Conservation (phyloP, 257 asterid species). For the Anisodus tanguticus region DNA sequence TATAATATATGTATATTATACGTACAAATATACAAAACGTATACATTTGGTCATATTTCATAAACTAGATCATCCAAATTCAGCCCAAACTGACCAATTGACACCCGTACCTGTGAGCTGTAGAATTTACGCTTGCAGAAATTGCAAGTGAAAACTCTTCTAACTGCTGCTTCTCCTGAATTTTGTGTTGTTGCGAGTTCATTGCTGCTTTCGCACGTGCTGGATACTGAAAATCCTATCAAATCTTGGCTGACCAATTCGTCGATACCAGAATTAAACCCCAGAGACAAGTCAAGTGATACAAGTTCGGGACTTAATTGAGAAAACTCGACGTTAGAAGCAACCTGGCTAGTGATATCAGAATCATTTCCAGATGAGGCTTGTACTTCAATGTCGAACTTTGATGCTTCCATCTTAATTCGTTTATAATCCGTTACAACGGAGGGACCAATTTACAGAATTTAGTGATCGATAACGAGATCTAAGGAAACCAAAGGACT, state of each 20-base stretch:
- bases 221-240: conserved; percentile 44
- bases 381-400: conserved; percentile 43
- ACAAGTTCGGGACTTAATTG: conserved; percentile 35
- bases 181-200: conserved; percentile 40
- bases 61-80: too few relatives aligned
- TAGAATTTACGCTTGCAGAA: conserved; percentile 48
- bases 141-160: conserved; percentile 55
- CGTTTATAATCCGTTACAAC: not conserved
- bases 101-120: conserved; percentile 45
- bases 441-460: not conserved
- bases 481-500: not conserved
- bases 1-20: too few relatives aligned
- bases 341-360: conserved; percentile 44
- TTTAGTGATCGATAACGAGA: not conserved
- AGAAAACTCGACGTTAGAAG: conserved; percentile 38
- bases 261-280: conserved; percentile 35
- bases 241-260: conserved; percentile 38
- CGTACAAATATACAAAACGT: too few relatives aligned
- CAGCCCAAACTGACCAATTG: too few relatives aligned
- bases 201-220: conserved; percentile 55
- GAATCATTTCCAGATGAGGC: conserved; percentile 42
- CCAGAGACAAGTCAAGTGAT: conserved; percentile 56
- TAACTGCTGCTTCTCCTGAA: conserved; percentile 27
- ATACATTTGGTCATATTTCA: too few relatives aligned
- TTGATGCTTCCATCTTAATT: conserved; percentile 42